Evolutionary conservation across 495 filamentous ascomycete genomes (phyloP).

Genomic region (Darksidea phi): DNA sequence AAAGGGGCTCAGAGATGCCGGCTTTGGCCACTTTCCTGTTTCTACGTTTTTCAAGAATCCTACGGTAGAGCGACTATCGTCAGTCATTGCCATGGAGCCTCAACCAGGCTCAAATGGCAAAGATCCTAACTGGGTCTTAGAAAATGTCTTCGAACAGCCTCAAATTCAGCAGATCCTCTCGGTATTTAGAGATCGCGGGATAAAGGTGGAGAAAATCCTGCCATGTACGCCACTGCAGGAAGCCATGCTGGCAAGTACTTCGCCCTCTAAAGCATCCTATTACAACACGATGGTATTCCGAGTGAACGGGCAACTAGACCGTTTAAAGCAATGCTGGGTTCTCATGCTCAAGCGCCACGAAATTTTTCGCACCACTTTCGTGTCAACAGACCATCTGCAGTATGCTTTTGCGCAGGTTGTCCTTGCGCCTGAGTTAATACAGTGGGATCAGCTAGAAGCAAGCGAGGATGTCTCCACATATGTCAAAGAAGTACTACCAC

Average conservation of each 20-base stretch:
- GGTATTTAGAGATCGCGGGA: conserved; percentile 41
- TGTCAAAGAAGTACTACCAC: not conserved
- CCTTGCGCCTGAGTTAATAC: conserved; percentile 39
- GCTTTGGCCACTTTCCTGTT: conserved; percentile 53
- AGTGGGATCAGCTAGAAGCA: conserved; percentile 36
- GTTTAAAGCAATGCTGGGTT: conserved; percentile 50
- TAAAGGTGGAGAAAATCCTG: conserved; percentile 54
- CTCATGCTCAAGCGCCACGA: conserved; percentile 56
- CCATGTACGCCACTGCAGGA: conserved; percentile 83
- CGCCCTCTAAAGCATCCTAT: conserved; percentile 45
- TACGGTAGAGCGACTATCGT: conserved; percentile 54
- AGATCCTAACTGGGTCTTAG: not conserved
- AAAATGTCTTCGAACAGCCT: conserved; percentile 41
- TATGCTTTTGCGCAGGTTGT: conserved; percentile 62
- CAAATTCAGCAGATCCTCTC: conserved; percentile 41
- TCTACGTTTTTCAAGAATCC: conserved; percentile 63
- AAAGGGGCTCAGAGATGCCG: conserved; percentile 48
- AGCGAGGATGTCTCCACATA: conserved; percentile 11
- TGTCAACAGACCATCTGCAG: conserved; percentile 49
- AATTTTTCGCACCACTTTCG: conserved; percentile 64
- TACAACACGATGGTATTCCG: conserved; percentile 56
- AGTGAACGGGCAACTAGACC: conserved; percentile 47
- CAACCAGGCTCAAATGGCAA: not conserved
- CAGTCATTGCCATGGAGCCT: not conserved
- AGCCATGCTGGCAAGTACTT: conserved; percentile 66